A percentile compares a stretch with the other conserved stretches of the same genome.
These are phyloP conservation scores for Aureobasidium sp. DNA, from an alignment of 2,329 filamentous ascomycete genomes.

Conservation along the genomic window DNA sequence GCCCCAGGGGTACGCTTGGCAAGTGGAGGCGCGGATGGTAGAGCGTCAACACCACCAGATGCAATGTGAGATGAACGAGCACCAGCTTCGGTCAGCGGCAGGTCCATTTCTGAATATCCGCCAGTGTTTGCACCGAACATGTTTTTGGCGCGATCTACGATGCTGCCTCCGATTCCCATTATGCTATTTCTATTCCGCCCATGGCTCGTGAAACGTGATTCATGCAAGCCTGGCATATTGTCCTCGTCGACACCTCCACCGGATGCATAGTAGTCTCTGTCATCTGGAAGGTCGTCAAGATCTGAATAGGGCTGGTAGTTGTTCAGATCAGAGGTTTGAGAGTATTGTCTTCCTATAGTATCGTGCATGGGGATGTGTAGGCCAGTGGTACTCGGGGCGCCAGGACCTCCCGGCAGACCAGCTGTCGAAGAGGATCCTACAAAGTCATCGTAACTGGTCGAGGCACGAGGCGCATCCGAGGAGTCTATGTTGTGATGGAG, in stretches of 20 bases:
- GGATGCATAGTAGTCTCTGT: slow-evolving; percentile 71
- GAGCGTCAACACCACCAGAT: slow-evolving; percentile 30
- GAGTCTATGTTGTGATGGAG: slow-evolving; percentile 66
- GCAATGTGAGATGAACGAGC: slow-evolving; percentile 37
- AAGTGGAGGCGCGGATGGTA: slow-evolving; percentile 24
- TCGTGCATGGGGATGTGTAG: slow-evolving; percentile 34
- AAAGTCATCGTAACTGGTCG: slow-evolving; percentile 91
- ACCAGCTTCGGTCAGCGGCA: slow-evolving; percentile 78
- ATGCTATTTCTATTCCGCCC: slow-evolving; percentile 74
- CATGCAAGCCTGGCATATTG: slow-evolving; percentile 40
- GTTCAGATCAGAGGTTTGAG: slow-evolving; percentile 72
- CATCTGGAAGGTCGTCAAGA: slow-evolving; percentile 71
- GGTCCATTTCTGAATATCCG: slow-evolving; percentile 95
- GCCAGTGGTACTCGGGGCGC: slow-evolving; percentile 30
- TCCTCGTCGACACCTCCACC: slow-evolving; percentile 51
- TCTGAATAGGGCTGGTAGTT: slow-evolving; percentile 93
- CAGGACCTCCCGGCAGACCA: slow-evolving; percentile 39
- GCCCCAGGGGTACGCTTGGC: slow-evolving; percentile 56
- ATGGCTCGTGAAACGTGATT: slow-evolving; percentile 42
- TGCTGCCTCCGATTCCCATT: slow-evolving; percentile 70
- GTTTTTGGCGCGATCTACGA: slow-evolving; percentile 82
- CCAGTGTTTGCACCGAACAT: slow-evolving; percentile 78
- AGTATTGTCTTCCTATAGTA: slow-evolving; percentile 44
- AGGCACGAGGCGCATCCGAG: slow-evolving; percentile 60
- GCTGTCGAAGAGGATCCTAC: slow-evolving; percentile 55